Percentiles rank a stretch among this genome's conserved stretches.
These are phyloP conservation scores for Lophium mytilinum DNA, from an alignment of 495 filamentous ascomycete species.

Conservation along the genomic window DNA sequence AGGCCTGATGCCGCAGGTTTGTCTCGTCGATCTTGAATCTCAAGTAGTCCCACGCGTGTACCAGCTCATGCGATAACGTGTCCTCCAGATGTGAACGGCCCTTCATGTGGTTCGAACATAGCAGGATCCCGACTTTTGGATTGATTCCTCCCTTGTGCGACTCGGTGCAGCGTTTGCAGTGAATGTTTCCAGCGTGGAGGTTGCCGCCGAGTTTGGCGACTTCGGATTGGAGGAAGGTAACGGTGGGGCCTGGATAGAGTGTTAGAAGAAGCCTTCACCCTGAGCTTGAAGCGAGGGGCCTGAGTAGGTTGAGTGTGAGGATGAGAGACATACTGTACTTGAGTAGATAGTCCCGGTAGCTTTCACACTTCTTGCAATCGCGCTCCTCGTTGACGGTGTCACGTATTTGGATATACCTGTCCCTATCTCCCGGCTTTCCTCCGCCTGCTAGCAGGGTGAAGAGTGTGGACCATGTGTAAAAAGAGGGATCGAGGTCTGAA, in stretches of 20 bases:
- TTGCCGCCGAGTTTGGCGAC: conserved; percentile 67
- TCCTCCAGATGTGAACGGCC: conserved; percentile 76
- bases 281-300: background rate
- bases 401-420: conserved; percentile 54
- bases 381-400: conserved; percentile 57
- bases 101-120: conserved; percentile 82
- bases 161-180: conserved; percentile 67
- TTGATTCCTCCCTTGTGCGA: conserved; percentile 71
- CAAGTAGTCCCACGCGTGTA: conserved; percentile 92
- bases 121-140: conserved; percentile 70
- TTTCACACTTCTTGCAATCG: conserved; percentile 72
- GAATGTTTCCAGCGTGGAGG: conserved; percentile 65
- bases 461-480: conserved; percentile 63
- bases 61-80: conserved; percentile 93
- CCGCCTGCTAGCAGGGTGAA: conserved; percentile 67
- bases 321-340: conserved; percentile 50
- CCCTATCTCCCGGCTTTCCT: conserved; percentile 31
- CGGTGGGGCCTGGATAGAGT: conserved; percentile 53
- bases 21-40: conserved; percentile 80
- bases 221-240: conserved; percentile 76
- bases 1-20: conserved; percentile 81
- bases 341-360: conserved; percentile 69
- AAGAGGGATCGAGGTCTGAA: conserved; percentile 23
- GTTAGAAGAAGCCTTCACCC: background rate
- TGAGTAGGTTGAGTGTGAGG: background rate